A percentile compares a stretch with the other conserved stretches of the same genome.
Evolutionary conservation across 2,329 filamentous ascomycete species (phyloP).

Genomic region (Sporothrix sp.): DNA sequence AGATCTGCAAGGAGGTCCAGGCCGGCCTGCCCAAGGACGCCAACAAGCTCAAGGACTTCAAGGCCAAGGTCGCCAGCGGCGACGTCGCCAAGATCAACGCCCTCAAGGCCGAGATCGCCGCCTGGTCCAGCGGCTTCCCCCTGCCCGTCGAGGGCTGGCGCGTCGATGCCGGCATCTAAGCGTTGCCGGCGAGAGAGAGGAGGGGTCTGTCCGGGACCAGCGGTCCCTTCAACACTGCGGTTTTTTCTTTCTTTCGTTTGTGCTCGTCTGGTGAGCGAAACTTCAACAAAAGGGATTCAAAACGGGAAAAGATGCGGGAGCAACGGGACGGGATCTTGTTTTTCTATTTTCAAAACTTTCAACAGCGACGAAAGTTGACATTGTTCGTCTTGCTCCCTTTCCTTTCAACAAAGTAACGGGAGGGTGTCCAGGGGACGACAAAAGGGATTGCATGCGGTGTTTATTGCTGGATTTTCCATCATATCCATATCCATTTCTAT

Average conservation of each 20-base stretch:
- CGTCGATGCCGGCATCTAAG: slow-evolving; percentile 15
- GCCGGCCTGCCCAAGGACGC: slow-evolving; percentile 79
- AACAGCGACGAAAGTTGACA: slow-evolving; percentile 5
- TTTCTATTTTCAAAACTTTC: not conserved
- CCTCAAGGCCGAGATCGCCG: slow-evolving; percentile 79
- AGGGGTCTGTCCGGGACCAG: not conserved
- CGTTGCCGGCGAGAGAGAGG: not conserved
- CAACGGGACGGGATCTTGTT: not conserved
- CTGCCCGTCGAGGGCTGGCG: slow-evolving; percentile 74
- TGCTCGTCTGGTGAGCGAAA: not conserved
- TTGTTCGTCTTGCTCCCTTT: not conserved
- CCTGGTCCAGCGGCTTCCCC: slow-evolving; percentile 84
- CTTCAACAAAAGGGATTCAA: not conserved
- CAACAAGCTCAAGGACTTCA: slow-evolving; percentile 99
- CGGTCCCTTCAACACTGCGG: too few relatives aligned
- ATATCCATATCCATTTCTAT: not conserved
- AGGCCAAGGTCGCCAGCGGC: slow-evolving; percentile 74
- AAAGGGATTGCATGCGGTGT: not conserved
- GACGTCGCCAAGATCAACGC: slow-evolving; percentile 72
- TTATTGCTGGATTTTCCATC: not conserved
- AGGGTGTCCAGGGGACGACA: not conserved
- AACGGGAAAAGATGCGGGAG: too few relatives aligned
- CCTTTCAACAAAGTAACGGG: slow-evolving; percentile 11
- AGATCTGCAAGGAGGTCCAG: slow-evolving; percentile 85
- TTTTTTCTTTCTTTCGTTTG: too few relatives aligned